phyloP scores from a whole-genome alignment of 495 filamentous ascomycete species.

The Podospora conica region DNA sequence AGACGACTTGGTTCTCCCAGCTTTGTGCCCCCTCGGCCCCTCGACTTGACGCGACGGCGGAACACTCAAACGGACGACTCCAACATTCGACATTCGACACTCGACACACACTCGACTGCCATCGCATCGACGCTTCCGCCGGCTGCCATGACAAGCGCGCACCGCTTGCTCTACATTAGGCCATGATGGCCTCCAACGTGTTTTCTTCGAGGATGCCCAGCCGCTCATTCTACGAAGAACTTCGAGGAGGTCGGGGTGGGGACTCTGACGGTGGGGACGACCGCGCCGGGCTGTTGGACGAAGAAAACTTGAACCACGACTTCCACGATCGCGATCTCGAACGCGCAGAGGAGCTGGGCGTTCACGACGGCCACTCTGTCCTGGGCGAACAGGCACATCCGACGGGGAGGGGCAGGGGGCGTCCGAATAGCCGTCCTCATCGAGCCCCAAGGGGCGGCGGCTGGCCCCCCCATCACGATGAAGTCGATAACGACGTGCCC shows the following conservation, averaged over 20 bases:
- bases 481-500: slow-evolving; percentile 87
- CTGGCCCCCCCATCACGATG: slow-evolving; percentile 52
- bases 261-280: slow-evolving; percentile 60
- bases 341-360: slow-evolving; percentile 50
- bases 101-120: too few relatives aligned
- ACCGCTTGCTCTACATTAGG: neutral
- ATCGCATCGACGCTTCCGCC: neutral
- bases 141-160: neutral
- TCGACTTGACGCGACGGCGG: neutral
- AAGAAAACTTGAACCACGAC: slow-evolving; percentile 57
- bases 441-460: slow-evolving; percentile 17
- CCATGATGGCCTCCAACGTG: slow-evolving; percentile 65
- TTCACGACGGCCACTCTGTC: slow-evolving; percentile 58
- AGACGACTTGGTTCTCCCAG: neutral
- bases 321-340: slow-evolving; percentile 70
- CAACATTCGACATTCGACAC: neutral
- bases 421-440: slow-evolving; percentile 2
- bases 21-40: neutral
- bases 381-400: slow-evolving; percentile 34
- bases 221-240: slow-evolving; percentile 65
- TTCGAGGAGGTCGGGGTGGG: slow-evolving; percentile 54
- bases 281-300: slow-evolving; percentile 62
- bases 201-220: slow-evolving; percentile 61
- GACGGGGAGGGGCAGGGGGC: slow-evolving; percentile 9
- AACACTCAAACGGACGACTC: neutral